Base-by-base conservation (phyloP, 495 filamentous ascomycete species). In the Aspergillus sparsus region DNA sequence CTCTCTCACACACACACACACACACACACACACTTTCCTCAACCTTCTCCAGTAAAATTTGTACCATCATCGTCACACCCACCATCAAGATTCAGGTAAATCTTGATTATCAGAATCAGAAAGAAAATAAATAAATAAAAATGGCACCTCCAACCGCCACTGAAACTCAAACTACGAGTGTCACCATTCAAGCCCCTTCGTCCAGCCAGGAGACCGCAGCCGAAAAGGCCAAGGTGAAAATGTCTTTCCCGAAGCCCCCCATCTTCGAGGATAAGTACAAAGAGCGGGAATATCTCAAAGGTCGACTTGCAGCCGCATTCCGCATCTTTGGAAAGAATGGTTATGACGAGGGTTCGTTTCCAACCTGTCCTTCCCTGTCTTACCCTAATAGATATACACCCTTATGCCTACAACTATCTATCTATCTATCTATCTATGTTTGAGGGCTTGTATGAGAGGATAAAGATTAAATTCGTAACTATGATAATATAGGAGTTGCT, bases 311-410 rank as follows among this genome's bases (percentile, higher is more conserved):
- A 6, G 80, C 85, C 4, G 87, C 87, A 11, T 89, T 88, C 66
- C 75, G 87, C 21, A 86, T 90, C 54, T 89, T 90, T 56, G 87
- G 84, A 7, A 86, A 88, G 67, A 78, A 83, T 55, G 85, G 85
- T 15, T 89, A 84, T 61, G 85, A 88, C 54, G 85, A 87, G 66
- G 81, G 81, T 73, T 65, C 10, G 44, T 16, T 35, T 45, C 8
- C 11, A 50, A 31, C 31, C 27, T 12, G 7, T 32, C 34, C 35
- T 11, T 10, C 6, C 37, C 15, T 27, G 21, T 3, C 21, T 27
- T 27, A 27, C 21, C 21, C 21, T 27, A 27, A 3, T 27, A 27
- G 21, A 27, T 27, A 27, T 27, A 3, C 21, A 3, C 21, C 3
- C 3, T 27, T 27, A 27, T 27, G 21, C 21, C 21, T 27, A 27